These are phyloP conservation scores for Aspergillus fumigatus DNA, from an alignment of 2,329 filamentous ascomycete species.

Conservation along the genomic window DNA sequence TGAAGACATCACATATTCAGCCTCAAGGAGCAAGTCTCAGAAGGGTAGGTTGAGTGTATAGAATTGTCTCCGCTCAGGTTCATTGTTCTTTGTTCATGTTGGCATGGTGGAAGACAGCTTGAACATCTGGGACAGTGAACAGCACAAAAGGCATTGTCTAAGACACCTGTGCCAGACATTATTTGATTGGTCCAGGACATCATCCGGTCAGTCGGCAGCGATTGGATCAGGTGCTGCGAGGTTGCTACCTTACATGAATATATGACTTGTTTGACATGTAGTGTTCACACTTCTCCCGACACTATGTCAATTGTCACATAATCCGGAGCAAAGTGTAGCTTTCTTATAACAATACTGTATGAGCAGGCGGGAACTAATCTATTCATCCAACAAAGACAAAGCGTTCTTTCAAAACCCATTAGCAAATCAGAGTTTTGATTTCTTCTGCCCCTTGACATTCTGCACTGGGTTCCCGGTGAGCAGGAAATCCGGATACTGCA, in stretches of 20 bases:
- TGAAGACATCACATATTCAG: background rate
- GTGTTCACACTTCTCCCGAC: background rate
- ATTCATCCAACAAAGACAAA: background rate
- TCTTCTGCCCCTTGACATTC: conserved; percentile 57
- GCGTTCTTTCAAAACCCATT: background rate
- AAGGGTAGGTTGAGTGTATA: background rate
- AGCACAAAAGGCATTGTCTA: background rate
- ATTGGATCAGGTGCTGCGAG: background rate
- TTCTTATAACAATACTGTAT: background rate
- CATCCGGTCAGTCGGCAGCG: background rate
- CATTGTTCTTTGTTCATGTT: background rate
- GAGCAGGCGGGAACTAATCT: background rate
- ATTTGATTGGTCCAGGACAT: background rate
- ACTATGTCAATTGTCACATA: background rate
- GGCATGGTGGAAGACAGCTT: background rate
- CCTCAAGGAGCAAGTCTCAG: background rate
- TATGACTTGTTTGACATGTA: background rate
- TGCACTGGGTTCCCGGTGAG: conserved; percentile 49
- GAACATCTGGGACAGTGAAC: background rate
- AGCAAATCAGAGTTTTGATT: conserved; percentile 47
- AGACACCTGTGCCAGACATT: background rate
- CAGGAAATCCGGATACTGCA: conserved; percentile 57
- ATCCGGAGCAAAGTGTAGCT: too few relatives aligned
- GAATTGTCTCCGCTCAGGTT: background rate
- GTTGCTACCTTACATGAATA: background rate